Conservation (phyloP, 768 basidiomycete genomes). For the Neoboletus magnificus region DNA sequence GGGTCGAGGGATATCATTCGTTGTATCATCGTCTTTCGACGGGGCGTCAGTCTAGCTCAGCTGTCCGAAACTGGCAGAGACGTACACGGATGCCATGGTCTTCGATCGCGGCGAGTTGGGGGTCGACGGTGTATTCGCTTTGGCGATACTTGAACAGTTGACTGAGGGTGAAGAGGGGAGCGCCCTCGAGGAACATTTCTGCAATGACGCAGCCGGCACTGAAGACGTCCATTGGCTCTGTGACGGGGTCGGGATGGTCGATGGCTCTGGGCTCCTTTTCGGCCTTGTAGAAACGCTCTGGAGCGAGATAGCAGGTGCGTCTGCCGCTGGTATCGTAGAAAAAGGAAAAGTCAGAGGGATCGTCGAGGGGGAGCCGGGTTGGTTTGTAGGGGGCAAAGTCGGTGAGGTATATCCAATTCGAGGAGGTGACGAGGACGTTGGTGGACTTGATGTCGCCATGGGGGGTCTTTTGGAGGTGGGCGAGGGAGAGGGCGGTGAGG, state of each 20-base stretch:
- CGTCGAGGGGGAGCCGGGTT: constrained; percentile 90
- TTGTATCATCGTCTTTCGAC: constrained; percentile 70
- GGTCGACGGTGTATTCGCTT: constrained; percentile 76
- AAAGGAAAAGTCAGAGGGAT: constrained; percentile 96
- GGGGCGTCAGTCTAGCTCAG: constrained; percentile 19
- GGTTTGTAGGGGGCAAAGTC: constrained; percentile 97
- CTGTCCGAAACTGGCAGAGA: constrained; percentile 14
- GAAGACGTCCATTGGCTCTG: constrained; percentile 97
- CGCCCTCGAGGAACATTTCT: constrained; percentile 93
- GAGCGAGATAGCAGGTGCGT: constrained; percentile 93
- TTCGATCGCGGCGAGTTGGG: constrained; percentile 68
- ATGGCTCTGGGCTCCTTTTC: constrained; percentile 59
- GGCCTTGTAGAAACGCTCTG: constrained; percentile 89
- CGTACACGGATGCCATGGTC: constrained; percentile 80
- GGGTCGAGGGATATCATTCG: constrained; percentile 90
- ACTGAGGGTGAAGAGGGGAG: constrained; percentile 88
- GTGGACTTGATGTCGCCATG: constrained; percentile 98
- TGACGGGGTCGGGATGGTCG: constrained; percentile 61
- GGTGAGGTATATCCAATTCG: constrained; percentile 92
- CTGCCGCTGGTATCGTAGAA: constrained; percentile 95
- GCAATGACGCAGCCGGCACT: constrained; percentile 93
- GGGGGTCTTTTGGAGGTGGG: constrained; percentile 80
- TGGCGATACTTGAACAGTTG: constrained; percentile 93
- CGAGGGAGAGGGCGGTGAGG: constrained; percentile 77
- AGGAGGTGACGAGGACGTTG: constrained; percentile 94